Conservation (phyloP, 176 grass and related monocot genomes). For the Cymbopogon citratus region DNA sequence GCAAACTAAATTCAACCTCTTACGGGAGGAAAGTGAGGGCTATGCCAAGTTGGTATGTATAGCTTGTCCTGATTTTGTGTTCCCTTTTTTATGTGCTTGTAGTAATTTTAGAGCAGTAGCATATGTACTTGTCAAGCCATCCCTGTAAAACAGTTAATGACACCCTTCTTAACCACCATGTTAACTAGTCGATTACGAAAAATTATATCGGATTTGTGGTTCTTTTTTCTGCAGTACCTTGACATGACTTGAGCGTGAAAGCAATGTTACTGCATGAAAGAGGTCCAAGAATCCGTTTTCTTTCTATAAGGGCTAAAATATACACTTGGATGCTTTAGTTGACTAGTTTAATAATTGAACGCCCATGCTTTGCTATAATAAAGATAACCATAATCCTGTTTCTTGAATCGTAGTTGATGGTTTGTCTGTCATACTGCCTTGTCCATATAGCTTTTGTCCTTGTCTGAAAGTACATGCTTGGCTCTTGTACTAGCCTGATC, state of each 20-base stretch:
- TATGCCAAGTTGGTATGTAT: slow-evolving; percentile 90
- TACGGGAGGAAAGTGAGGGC: slow-evolving; percentile 97
- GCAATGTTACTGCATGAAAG: background rate
- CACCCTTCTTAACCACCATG: background rate
- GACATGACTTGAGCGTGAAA: background rate
- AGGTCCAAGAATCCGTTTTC: background rate
- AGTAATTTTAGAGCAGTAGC: slow-evolving; percentile 3
- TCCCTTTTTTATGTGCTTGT: slow-evolving; percentile 14
- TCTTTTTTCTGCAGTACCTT: background rate
- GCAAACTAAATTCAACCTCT: slow-evolving; percentile 97
- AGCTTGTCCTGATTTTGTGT: slow-evolving; percentile 1
- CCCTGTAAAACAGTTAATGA: slow-evolving; percentile 9
- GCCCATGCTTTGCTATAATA: background rate
- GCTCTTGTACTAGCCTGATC: background rate
- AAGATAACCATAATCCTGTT: background rate
- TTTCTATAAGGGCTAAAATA: background rate
- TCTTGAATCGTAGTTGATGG: background rate
- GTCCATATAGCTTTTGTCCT: background rate
- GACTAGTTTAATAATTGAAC: background rate
- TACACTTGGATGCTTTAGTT: background rate
- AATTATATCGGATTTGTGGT: background rate
- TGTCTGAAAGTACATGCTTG: background rate
- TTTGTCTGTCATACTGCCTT: background rate
- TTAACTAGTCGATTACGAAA: background rate
- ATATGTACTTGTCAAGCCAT: background rate